Evolutionary conservation across 2,329 filamentous ascomycete genomes (phyloP).

Genomic region (Penicillium capsulatum): DNA sequence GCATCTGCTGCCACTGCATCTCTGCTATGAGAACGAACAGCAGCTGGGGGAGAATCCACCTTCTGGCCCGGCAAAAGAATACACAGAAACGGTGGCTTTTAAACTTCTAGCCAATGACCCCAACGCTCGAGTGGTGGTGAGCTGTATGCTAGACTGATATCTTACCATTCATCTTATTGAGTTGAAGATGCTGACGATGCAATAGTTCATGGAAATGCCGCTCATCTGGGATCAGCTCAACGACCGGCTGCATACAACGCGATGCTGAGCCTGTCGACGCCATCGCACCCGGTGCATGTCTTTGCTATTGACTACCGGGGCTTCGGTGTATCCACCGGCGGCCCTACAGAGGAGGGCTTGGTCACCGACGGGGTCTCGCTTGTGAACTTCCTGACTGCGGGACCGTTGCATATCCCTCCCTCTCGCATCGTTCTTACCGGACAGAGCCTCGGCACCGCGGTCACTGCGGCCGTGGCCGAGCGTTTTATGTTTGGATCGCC

Average conservation of each 20-base stretch:
- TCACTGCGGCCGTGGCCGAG: constrained; percentile 70
- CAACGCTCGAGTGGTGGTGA: constrained; percentile 53
- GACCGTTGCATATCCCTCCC: constrained; percentile 62
- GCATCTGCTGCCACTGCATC: constrained; percentile 78
- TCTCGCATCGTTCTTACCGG: constrained; percentile 75
- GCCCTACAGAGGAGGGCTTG: constrained; percentile 73
- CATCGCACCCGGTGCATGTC: constrained; percentile 63
- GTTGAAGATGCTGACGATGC: constrained; percentile 3
- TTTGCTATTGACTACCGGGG: constrained; percentile 90
- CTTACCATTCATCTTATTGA: neutral
- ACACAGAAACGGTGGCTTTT: constrained; percentile 48
- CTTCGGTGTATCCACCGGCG: constrained; percentile 76
- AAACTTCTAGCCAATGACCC: constrained; percentile 49
- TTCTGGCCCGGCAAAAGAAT: constrained; percentile 50
- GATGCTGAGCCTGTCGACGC: constrained; percentile 65
- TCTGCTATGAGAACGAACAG: constrained; percentile 69
- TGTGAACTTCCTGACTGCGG: constrained; percentile 58
- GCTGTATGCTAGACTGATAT: constrained; percentile 41
- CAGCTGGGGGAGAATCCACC: constrained; percentile 52
- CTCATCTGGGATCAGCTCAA: constrained; percentile 73
- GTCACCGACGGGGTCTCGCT: constrained; percentile 72
- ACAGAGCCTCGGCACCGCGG: constrained; percentile 84
- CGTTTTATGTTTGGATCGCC: constrained; percentile 54
- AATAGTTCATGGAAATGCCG: constrained; percentile 63
- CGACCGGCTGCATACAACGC: constrained; percentile 74